These are phyloP conservation scores for Rhynchospora tenuis DNA, from an alignment of 176 grass and related monocot species.

Conservation along the genomic window DNA sequence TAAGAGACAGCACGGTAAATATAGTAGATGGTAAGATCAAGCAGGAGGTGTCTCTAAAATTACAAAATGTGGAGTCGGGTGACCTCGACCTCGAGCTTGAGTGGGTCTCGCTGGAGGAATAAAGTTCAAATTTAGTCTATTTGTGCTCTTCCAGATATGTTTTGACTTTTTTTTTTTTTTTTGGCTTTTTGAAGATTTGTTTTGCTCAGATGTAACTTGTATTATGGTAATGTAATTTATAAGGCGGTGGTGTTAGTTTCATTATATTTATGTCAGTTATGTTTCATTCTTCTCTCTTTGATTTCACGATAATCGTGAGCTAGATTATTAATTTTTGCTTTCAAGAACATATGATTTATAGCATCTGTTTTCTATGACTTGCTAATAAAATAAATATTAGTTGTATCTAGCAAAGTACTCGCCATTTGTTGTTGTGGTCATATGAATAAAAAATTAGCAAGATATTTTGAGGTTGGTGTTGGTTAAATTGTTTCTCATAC, in stretches of 20 bases:
- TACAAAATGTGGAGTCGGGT: constrained; percentile 95
- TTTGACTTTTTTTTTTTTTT: too few species aligned
- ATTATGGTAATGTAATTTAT: constrained; percentile 9
- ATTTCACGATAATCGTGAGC: not conserved
- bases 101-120: constrained; percentile 66
- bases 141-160: not conserved
- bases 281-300: not conserved
- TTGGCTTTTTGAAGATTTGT: not conserved
- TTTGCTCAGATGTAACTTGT: constrained; percentile 10
- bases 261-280: not conserved
- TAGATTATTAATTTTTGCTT: not conserved
- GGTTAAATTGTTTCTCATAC: not conserved
- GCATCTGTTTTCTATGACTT: not conserved
- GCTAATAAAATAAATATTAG: constrained; percentile 5
- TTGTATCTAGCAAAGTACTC: constrained; percentile 13
- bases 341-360: constrained; percentile 1
- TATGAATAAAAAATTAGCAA: not conserved
- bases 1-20: constrained; percentile 83
- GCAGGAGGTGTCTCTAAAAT: constrained; percentile 76
- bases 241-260: constrained; percentile 6
- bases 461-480: not conserved
- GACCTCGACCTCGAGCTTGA: constrained; percentile 83
- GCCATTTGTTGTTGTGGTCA: not conserved
- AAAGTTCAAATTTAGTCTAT: constrained; percentile 1
- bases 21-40: constrained; percentile 66